phyloP scores from a whole-genome alignment of 805 yeast genomes.

The Yamadazyma tumulicola region DNA sequence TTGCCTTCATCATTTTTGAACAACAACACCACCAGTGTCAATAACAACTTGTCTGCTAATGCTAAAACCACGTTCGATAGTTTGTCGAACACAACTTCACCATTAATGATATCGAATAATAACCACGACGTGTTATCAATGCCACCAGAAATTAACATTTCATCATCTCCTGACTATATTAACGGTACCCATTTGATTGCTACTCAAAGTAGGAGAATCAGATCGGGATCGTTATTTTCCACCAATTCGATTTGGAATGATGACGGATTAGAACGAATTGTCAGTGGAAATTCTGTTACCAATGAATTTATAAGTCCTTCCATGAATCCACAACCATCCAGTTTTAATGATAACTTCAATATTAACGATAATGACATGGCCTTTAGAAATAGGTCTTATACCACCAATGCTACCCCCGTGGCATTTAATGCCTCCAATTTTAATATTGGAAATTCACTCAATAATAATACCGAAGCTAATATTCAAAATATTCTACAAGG shows the following conservation, averaged over 20 bases:
- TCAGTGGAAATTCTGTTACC: neutral
- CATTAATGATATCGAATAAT: constrained; percentile 14
- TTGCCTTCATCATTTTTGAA: constrained; percentile 58
- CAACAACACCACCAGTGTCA: constrained; percentile 5
- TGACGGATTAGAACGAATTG: constrained; percentile 21
- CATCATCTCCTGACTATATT: constrained; percentile 7
- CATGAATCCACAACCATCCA: constrained; percentile 9
- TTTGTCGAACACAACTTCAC: constrained; percentile 16
- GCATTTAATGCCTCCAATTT: neutral
- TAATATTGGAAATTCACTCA: constrained; percentile 14
- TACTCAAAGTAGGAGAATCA: constrained; percentile 31
- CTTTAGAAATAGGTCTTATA: constrained; percentile 47
- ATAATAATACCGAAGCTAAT: neutral
- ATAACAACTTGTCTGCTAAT: constrained; percentile 2
- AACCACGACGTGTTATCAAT: constrained; percentile 6
- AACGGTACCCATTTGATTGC: constrained; percentile 4
- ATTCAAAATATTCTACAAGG: constrained; percentile 8
- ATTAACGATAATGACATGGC: constrained; percentile 2
- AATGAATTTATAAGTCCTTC: constrained; percentile 12
- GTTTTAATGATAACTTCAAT: constrained; percentile 6
- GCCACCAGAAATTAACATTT: constrained; percentile 5
- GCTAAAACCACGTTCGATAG: neutral
- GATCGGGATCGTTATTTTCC: constrained; percentile 55
- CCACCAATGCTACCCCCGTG: constrained; percentile 39
- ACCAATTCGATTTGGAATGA: constrained; percentile 60